Evolutionary conservation across 805 yeast species (phyloP).

Genomic region (Ogataea trehalophila): DNA sequence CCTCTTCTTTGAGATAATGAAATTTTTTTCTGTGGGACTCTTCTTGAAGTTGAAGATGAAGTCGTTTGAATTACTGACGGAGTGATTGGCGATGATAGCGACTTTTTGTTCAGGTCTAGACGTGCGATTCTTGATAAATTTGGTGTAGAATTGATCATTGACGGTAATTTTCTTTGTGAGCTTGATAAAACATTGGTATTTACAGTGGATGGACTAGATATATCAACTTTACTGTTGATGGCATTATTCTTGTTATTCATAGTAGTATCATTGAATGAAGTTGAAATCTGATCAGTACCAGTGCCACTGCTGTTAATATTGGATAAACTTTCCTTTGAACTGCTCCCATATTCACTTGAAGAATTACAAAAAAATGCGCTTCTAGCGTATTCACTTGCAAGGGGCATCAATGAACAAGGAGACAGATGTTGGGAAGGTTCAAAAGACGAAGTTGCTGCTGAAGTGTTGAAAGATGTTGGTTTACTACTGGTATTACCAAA

Average conservation of each 20-base stretch:
- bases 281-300: too few relatives aligned
- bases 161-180: background rate
- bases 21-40: conserved; percentile 32
- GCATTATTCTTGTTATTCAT: background rate
- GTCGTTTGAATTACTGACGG: conserved; percentile 8
- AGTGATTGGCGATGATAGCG: conserved; percentile 5
- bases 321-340: too few relatives aligned
- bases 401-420: background rate
- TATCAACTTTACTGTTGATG: background rate
- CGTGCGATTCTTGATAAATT: conserved; percentile 27
- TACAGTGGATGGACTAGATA: background rate
- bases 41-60: background rate
- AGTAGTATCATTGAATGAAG: too few relatives aligned
- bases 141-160: conserved; percentile 17
- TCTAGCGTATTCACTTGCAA: background rate
- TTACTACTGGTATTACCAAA: background rate
- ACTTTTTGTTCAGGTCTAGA: conserved; percentile 28
- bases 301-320: too few relatives aligned
- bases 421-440: background rate
- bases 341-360: too few relatives aligned
- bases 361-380: background rate
- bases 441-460: background rate
- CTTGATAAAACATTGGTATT: background rate
- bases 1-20: conserved; percentile 53
- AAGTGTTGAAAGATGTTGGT: background rate